These are phyloP conservation scores for Aspergillus ibericus DNA, from an alignment of 2,329 filamentous ascomycete species.

Conservation along the genomic window DNA sequence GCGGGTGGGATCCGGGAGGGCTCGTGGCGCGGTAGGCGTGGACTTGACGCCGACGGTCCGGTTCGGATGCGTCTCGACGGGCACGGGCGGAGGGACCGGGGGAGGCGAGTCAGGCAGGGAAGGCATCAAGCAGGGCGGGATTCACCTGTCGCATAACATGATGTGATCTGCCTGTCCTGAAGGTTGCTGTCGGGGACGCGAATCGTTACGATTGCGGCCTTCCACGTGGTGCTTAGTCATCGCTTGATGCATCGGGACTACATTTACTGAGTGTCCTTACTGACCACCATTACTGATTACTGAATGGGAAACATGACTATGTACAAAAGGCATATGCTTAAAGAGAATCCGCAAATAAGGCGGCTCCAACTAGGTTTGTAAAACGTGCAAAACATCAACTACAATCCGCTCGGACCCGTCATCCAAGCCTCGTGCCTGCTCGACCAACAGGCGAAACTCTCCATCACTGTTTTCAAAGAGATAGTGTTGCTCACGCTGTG, in stretches of 20 bases:
- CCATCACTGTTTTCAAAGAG: slow-evolving; percentile 22
- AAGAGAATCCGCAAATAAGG: no score
- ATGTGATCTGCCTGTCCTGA: not conserved
- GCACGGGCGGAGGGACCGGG: slow-evolving; percentile 45
- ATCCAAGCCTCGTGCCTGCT: slow-evolving; percentile 11
- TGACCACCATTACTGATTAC: no score
- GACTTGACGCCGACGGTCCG: slow-evolving; percentile 39
- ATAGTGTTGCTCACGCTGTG: slow-evolving; percentile 15
- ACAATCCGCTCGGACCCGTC: not conserved
- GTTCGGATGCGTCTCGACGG: slow-evolving; percentile 49
- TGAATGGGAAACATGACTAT: not conserved
- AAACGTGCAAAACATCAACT: not conserved
- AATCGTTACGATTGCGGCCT: not conserved
- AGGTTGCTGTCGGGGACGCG: not conserved
- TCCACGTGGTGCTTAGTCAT: slow-evolving; percentile 15
- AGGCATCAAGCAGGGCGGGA: slow-evolving; percentile 33
- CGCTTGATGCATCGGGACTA: not conserved
- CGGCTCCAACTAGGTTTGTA: not conserved
- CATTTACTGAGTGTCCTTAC: no score
- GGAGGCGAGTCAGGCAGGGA: slow-evolving; percentile 34
- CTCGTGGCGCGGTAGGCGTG: slow-evolving; percentile 36
- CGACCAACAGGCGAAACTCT: slow-evolving; percentile 23
- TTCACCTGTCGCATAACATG: slow-evolving; percentile 36
- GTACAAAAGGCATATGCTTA: not conserved
- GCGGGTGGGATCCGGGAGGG: slow-evolving; percentile 61